A percentile compares a stretch with the other conserved stretches of the same genome.
Conservation (phyloP, 495 filamentous ascomycete species). For the Aspergillus heteromorphus region DNA sequence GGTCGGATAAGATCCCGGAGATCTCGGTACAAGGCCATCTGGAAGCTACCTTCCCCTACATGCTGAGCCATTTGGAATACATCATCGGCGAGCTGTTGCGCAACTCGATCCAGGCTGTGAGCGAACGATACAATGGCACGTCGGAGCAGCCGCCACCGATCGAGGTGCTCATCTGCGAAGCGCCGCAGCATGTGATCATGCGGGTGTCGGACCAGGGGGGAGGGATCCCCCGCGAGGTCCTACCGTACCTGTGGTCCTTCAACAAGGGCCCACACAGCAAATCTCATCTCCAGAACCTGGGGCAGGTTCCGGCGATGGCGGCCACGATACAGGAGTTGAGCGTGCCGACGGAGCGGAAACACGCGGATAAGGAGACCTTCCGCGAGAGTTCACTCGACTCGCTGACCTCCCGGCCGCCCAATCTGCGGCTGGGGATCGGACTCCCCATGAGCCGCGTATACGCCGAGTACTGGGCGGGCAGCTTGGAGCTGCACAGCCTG, state of each 20-base stretch:
- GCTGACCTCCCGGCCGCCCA: constrained; percentile 74
- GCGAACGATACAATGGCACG: constrained; percentile 56
- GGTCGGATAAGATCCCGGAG: constrained; percentile 65
- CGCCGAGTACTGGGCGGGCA: constrained; percentile 98
- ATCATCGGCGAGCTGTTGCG: constrained; percentile 93
- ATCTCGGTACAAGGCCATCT: constrained; percentile 84
- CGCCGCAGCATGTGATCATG: constrained; percentile 92
- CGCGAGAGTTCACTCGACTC: constrained; percentile 65
- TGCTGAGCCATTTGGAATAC: constrained; percentile 92
- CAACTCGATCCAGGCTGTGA: constrained; percentile 88
- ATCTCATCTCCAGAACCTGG: constrained; percentile 71
- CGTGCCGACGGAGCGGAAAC: constrained; percentile 27
- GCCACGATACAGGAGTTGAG: constrained; percentile 88
- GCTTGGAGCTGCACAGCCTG: constrained; percentile 82
- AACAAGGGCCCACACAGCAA: constrained; percentile 78
- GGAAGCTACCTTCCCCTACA: constrained; percentile 90
- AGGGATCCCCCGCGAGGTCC: constrained; percentile 74
- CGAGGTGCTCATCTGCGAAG: constrained; percentile 90
- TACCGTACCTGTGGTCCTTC: constrained; percentile 96
- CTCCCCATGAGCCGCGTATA: constrained; percentile 92
- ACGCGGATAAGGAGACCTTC: constrained; percentile 27
- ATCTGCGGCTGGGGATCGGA: constrained; percentile 88
- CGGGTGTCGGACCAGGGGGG: constrained; percentile 93
- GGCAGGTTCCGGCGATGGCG: constrained; percentile 83
- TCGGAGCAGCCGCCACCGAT: constrained; percentile 64